phyloP scores from a whole-genome alignment of 176 grass and related monocot species.

The Metroxylon sagu region DNA sequence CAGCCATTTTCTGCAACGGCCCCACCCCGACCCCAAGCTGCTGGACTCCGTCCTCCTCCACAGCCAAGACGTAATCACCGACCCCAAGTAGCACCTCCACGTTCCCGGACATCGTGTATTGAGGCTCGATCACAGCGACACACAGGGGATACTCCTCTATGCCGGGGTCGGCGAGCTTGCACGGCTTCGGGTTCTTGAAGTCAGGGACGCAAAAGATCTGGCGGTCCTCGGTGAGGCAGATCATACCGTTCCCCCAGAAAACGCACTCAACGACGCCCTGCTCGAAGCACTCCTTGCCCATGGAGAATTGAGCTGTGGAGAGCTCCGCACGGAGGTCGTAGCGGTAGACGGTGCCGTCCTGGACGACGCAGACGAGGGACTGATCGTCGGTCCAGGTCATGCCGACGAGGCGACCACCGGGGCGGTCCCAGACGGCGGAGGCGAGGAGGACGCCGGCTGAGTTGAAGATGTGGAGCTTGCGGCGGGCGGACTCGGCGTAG shows the following conservation, averaged over 20 bases:
- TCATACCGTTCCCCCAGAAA: constrained; percentile 86
- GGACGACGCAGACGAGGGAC: constrained; percentile 59
- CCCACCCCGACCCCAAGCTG: constrained; percentile 67
- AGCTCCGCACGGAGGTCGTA: constrained; percentile 59
- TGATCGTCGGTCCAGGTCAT: constrained; percentile 81
- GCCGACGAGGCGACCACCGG: constrained; percentile 63
- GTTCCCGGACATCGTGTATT: constrained; percentile 80
- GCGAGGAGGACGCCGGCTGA: constrained; percentile 52
- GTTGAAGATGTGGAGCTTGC: constrained; percentile 82
- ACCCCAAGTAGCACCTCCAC: constrained; percentile 83
- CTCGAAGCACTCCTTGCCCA: constrained; percentile 41
- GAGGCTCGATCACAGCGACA: constrained; percentile 75
- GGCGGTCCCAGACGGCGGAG: constrained; percentile 65
- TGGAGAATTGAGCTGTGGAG: constrained; percentile 33
- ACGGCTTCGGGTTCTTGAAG: constrained; percentile 53
- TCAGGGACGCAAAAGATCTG: constrained; percentile 46
- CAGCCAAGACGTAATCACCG: constrained; percentile 52
- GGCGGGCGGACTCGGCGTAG: constrained; percentile 78
- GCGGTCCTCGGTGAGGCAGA: constrained; percentile 62
- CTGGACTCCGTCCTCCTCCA: constrained; percentile 80
- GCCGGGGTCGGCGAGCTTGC: constrained; percentile 56
- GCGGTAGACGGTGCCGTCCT: constrained; percentile 73
- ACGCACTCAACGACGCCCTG: constrained; percentile 65
- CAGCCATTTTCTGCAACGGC: constrained; percentile 89
- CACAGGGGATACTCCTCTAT: constrained; percentile 68